Base-by-base conservation (phyloP, 2,329 filamentous ascomycete species). In the Paraphaeosphaeria sporulosa region DNA sequence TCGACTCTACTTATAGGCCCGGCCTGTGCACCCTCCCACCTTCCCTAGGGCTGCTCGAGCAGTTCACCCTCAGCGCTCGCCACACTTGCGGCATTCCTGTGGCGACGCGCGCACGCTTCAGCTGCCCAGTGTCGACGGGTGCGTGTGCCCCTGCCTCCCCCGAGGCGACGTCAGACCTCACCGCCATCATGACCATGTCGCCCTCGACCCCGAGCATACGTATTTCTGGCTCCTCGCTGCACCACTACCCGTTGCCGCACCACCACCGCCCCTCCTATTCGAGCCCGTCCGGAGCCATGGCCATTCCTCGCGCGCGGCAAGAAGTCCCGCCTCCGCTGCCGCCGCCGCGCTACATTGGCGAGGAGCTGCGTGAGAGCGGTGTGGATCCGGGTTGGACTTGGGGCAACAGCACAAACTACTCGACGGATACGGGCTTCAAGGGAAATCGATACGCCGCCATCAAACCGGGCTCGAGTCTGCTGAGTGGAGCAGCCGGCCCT, bases 301-400 rank as follows among this genome's bases (percentile, higher is more conserved):
- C 87, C 61, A 90, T 91, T 72, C 87, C 86, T 52, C 82, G 85
- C 71, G 81, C 83, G 61, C 82, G 84, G 70, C 81, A 82, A 68
- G 79, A 83, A 32, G 80, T 82, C 53, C 88, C 89, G 60, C 88
- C 58, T 42, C 59, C 89, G 64, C 81, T 90, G 69, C 89, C 88
- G 68, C 89, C 89, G 59, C 86, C 88, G 55, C 83, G 82, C 75
- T 79, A 83, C 71, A 84, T 90, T 60, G 80, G 82, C 65, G 84
- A 87, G 61, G 84, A 86, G 58, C 78, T 87, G 64, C 79, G 82
- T 67, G 75, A 81, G 63, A 87, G 86, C 38, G 82, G 52, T 38
- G 52, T 85, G 68, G 88, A 90, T 75, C 81, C 84, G 57, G 87
- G 84, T 61, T 90, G 87, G 87, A 80, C 85, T 73, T 87, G 85